These are phyloP conservation scores for Sporothrix brasiliensis DNA, from an alignment of 2,329 filamentous ascomycete genomes.

Conservation along the genomic window DNA sequence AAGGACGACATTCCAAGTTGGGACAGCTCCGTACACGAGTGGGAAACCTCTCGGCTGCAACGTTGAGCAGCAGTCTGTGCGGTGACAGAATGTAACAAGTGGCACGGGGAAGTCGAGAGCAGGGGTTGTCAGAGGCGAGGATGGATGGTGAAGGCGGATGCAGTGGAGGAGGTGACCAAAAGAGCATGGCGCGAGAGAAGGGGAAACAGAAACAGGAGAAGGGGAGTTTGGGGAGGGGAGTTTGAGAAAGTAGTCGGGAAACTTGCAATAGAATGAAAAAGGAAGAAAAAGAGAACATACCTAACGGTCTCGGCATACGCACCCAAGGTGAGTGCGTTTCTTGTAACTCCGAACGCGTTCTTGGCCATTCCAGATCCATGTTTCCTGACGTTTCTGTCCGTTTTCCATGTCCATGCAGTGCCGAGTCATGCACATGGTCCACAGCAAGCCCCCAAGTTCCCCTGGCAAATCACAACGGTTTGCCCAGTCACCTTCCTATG, in stretches of 20 bases:
- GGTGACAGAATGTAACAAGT: constrained; percentile 26
- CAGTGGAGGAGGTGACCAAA: constrained; percentile 10
- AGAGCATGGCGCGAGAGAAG: not conserved
- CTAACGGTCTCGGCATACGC: constrained; percentile 5
- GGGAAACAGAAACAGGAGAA: constrained; percentile 28
- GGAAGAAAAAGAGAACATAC: not conserved
- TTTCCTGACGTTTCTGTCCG: not conserved
- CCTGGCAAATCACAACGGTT: constrained; percentile 10
- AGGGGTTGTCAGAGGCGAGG: not conserved
- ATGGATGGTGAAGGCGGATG: not conserved
- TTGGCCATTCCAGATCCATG: not conserved
- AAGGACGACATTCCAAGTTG: not conserved
- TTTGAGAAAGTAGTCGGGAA: not conserved
- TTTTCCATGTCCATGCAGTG: not conserved
- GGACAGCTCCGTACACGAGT: not conserved
- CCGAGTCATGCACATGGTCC: constrained; percentile 17
- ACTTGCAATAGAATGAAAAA: not conserved
- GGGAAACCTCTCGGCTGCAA: not conserved
- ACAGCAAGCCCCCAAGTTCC: not conserved
- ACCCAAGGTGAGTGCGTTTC: constrained; percentile 15
- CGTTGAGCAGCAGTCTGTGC: constrained; percentile 29
- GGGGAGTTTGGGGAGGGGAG: not conserved
- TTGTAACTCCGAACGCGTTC: constrained; percentile 4
- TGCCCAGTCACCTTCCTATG: not conserved
- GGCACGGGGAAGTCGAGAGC: not conserved